Percentiles rank a stretch among this genome's conserved stretches.
phyloP scores from a whole-genome alignment of 164 flowering plant genomes.

The Annona cherimola region DNA sequence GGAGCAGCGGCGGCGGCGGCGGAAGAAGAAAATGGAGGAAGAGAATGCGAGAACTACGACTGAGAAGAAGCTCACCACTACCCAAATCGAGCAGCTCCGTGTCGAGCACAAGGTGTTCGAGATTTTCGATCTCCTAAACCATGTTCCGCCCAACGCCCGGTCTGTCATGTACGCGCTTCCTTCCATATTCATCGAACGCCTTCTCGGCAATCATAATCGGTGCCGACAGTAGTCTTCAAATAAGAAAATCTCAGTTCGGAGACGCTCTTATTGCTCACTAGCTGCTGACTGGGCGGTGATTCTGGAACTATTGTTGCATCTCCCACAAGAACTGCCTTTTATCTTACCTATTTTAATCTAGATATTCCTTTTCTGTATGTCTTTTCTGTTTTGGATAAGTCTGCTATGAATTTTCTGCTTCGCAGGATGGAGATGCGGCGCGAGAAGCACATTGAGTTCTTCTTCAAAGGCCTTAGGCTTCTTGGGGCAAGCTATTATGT shows the following conservation, averaged over 20 bases:
- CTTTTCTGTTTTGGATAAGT: not conserved
- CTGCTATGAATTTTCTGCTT: not conserved
- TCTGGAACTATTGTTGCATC: not conserved
- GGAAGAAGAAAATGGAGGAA: not conserved
- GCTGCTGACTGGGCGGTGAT: not conserved
- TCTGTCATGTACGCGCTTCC: slow-evolving; percentile 6
- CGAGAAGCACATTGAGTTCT: slow-evolving; percentile 57
- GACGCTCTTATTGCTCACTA: not conserved
- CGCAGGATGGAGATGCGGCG: slow-evolving; percentile 63
- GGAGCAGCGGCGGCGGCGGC: not conserved
- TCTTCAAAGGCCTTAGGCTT: slow-evolving; percentile 44
- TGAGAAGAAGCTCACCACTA: slow-evolving; percentile 1
- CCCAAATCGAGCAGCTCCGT: slow-evolving; percentile 9
- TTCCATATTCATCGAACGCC: not conserved
- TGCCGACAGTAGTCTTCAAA: no score
- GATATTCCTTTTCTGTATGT: not conserved
- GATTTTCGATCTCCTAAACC: slow-evolving; percentile 1
- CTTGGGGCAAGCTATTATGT: slow-evolving; percentile 55
- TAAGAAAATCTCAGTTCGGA: not conserved
- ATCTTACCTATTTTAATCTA: not conserved
- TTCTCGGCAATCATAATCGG: no score
- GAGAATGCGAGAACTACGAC: not conserved
- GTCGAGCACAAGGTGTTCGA: slow-evolving; percentile 10
- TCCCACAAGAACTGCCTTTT: no score
- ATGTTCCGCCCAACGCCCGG: slow-evolving; percentile 1